Conservation (phyloP, 306 rosid species). For the Chamaecrista fasciculata region DNA sequence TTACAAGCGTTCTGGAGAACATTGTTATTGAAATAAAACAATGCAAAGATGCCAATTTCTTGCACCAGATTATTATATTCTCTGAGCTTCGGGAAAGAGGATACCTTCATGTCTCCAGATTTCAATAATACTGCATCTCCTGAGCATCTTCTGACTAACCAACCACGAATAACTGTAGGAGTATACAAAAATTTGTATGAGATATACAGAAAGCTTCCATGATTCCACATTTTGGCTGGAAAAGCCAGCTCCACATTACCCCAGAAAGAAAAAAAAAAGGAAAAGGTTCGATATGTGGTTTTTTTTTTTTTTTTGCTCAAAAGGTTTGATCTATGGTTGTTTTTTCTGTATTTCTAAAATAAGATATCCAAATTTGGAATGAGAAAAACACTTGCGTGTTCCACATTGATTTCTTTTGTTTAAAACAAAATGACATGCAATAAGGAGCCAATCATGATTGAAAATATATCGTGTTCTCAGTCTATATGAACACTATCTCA, state of each 20-base stretch:
- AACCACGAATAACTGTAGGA: constrained; percentile 81
- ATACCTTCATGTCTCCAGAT: constrained; percentile 58
- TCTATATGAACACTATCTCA: not conserved
- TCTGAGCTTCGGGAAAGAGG: constrained; percentile 23
- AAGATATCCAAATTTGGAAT: constrained; percentile 3
- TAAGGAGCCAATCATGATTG: not conserved
- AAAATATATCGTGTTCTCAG: not conserved
- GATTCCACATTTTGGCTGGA: not conserved
- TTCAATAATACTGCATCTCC: constrained; percentile 65
- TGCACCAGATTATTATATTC: constrained; percentile 7
- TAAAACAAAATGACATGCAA: not conserved
- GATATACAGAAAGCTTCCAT: not conserved
- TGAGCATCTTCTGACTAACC: constrained; percentile 85
- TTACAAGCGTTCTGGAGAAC: constrained; percentile 23
- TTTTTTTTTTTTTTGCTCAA: no score
- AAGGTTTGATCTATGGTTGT: no score
- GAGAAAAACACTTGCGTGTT: not conserved
- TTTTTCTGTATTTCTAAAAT: no score
- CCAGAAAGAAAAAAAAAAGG: no score
- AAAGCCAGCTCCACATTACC: constrained; percentile 4
- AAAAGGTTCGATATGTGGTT: no score
- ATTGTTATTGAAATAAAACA: not conserved
- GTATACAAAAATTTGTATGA: constrained; percentile 22
- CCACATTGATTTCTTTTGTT: not conserved
- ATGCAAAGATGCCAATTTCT: not conserved